A percentile compares a stretch with the other conserved stretches of the same genome.
Conservation (phyloP, 2,329 filamentous ascomycete species). For the Metarhizium album region DNA sequence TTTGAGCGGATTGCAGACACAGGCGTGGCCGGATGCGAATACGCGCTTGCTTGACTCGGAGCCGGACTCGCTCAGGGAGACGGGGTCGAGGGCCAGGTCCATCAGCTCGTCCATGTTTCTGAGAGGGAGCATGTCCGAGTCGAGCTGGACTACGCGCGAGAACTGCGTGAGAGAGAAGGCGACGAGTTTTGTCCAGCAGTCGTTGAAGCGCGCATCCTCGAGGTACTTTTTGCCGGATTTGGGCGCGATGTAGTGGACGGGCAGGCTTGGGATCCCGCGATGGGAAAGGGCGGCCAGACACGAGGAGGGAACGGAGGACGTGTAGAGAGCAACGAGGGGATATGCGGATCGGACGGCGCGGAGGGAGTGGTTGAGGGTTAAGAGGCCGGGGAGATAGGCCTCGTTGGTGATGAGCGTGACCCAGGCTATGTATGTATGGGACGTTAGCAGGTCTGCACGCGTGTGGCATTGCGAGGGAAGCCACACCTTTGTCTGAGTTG, state of each 20-base stretch:
- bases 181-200: conserved; percentile 81
- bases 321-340: conserved; percentile 75
- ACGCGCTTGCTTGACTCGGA: conserved; percentile 40
- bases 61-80: conserved; percentile 12
- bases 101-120: conserved; percentile 89
- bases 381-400: conserved; percentile 68
- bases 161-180: conserved; percentile 70
- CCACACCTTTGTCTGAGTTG: neutral
- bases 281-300: conserved; percentile 59
- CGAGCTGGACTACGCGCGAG: conserved; percentile 69
- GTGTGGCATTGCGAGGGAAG: neutral
- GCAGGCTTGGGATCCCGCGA: conserved; percentile 58
- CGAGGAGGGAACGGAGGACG: conserved; percentile 58
- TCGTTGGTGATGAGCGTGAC: conserved; percentile 79
- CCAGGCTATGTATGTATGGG: conserved; percentile 71
- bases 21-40: conserved; percentile 76
- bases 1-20: conserved; percentile 72
- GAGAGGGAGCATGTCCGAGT: conserved; percentile 77
- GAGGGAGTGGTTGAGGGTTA: conserved; percentile 72
- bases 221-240: conserved; percentile 54
- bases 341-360: conserved; percentile 55
- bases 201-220: conserved; percentile 75
- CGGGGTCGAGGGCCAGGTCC: conserved; percentile 60
- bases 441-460: neutral
- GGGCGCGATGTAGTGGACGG: conserved; percentile 63